Conservation (phyloP, 2,329 filamentous ascomycete genomes). For the Xylaria sp. region DNA sequence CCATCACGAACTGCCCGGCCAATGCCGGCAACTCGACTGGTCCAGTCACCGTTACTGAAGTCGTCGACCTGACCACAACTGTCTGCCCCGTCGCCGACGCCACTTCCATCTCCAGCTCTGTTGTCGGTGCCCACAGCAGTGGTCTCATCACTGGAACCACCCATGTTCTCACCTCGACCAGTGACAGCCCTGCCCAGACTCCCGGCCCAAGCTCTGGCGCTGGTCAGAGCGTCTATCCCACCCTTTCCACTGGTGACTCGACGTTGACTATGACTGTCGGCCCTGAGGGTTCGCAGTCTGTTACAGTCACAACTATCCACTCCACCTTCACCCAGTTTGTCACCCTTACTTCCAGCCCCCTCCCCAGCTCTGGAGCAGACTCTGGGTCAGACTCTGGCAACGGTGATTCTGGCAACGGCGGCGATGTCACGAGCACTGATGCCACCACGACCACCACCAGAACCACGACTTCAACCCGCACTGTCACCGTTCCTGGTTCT, state of each 20-base stretch:
- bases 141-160: conserved; percentile 49
- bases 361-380: conserved; percentile 28
- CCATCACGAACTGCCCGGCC: conserved; percentile 52
- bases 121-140: conserved; percentile 49
- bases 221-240: conserved; percentile 29
- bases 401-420: conserved; percentile 31
- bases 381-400: conserved; percentile 20
- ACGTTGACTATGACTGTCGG: conserved; percentile 47
- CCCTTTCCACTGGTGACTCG: conserved; percentile 29
- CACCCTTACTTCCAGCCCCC: conserved; percentile 44
- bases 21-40: conserved; percentile 44
- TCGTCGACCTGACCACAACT: conserved; percentile 52
- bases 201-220: conserved; percentile 34
- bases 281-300: conserved; percentile 45
- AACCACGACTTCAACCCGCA: conserved; percentile 49
- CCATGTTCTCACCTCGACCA: conserved; percentile 39
- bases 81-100: conserved; percentile 52
- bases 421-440: conserved; percentile 33
- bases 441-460: conserved; percentile 48
- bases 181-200: conserved; percentile 37
- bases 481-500: conserved; percentile 45
- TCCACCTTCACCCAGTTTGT: conserved; percentile 48
- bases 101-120: conserved; percentile 48
- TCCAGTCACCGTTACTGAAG: conserved; percentile 50
- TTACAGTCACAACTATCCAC: conserved; percentile 48